Evolutionary conservation across 192 early-diverging fungal species (phyloP).

Genomic region (Coemansia sp.): DNA sequence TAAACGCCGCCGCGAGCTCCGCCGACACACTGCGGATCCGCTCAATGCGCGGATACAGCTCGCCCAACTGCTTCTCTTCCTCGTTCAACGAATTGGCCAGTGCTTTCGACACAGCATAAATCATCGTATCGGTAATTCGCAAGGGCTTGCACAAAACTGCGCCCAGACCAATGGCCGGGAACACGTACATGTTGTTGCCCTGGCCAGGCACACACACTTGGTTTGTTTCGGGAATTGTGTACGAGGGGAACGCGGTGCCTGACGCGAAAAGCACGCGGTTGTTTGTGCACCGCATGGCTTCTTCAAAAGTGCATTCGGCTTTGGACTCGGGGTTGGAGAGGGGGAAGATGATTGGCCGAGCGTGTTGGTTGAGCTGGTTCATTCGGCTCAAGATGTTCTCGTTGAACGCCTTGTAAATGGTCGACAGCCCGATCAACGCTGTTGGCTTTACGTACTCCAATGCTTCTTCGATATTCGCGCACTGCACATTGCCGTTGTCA

Average conservation of each 20-base stretch:
- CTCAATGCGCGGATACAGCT: constrained; percentile 81
- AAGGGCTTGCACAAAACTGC: constrained; percentile 69
- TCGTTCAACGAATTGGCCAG: constrained; percentile 72
- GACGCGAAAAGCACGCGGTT: constrained; percentile 93
- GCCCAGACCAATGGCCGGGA: constrained; percentile 93
- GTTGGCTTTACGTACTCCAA: constrained; percentile 89
- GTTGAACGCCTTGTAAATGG: constrained; percentile 76
- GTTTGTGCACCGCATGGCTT: constrained; percentile 82
- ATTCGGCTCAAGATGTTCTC: constrained; percentile 70
- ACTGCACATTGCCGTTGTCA: constrained; percentile 82
- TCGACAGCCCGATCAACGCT: constrained; percentile 83
- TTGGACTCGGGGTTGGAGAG: constrained; percentile 84
- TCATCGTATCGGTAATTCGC: constrained; percentile 75
- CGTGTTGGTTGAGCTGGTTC: constrained; percentile 61
- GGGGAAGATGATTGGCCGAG: constrained; percentile 86
- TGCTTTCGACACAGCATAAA: constrained; percentile 76
- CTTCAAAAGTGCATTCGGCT: constrained; percentile 93
- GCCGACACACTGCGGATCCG: constrained; percentile 86
- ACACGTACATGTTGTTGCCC: constrained; percentile 97
- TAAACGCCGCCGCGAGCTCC: constrained; percentile 78
- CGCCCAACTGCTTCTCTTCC: constrained; percentile 66
- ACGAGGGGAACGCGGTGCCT: constrained; percentile 88
- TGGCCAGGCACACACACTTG: constrained; percentile 66
- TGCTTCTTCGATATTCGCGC: constrained; percentile 67
- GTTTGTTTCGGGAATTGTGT: constrained; percentile 60